Percentiles rank a stretch among this genome's conserved stretches.
These are phyloP conservation scores for Penicillium sp. DNA, from an alignment of 2,329 filamentous ascomycete species.

Conservation along the genomic window DNA sequence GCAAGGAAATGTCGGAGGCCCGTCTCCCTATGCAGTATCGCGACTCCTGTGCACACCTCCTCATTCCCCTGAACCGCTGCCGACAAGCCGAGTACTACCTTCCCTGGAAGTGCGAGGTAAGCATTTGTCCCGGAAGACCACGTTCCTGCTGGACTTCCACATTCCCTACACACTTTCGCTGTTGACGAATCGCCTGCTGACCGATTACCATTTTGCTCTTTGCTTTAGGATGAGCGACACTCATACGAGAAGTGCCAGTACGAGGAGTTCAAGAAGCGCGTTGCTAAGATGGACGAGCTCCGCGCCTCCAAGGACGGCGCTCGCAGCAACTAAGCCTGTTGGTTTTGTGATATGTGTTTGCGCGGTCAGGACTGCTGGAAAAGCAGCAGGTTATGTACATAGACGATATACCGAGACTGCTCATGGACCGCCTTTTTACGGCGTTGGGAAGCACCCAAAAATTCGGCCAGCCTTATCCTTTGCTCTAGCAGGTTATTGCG, in stretches of 20 bases:
- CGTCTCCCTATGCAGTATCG: constrained; percentile 87
- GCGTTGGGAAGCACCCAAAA: constrained; percentile 37
- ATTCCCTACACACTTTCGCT: constrained; percentile 1
- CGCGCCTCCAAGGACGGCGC: constrained; percentile 81
- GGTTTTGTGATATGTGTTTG: constrained; percentile 29
- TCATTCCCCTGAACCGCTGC: constrained; percentile 96
- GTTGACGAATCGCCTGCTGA: constrained; percentile 14
- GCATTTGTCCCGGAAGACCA: constrained; percentile 37
- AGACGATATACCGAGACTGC: constrained; percentile 44
- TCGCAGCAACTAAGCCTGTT: constrained; percentile 73
- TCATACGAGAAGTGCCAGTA: constrained; percentile 99
- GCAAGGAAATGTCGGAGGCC: constrained; percentile 93
- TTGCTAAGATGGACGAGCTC: constrained; percentile 98
- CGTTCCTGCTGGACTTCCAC: not conserved
- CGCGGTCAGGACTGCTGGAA: constrained; percentile 35
- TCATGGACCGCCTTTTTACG: constrained; percentile 43
- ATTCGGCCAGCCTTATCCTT: not conserved
- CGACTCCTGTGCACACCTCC: constrained; percentile 91
- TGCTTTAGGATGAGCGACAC: constrained; percentile 83
- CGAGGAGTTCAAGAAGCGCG: constrained; percentile 96
- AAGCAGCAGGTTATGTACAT: constrained; percentile 48
- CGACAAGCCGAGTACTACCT: constrained; percentile 90
- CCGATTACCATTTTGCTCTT: not conserved
- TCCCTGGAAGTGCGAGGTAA: constrained; percentile 96
- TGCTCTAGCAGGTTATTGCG: not conserved